These are phyloP conservation scores for Macroventuria anomochaeta DNA, from an alignment of 2,329 filamentous ascomycete species.

Conservation along the genomic window DNA sequence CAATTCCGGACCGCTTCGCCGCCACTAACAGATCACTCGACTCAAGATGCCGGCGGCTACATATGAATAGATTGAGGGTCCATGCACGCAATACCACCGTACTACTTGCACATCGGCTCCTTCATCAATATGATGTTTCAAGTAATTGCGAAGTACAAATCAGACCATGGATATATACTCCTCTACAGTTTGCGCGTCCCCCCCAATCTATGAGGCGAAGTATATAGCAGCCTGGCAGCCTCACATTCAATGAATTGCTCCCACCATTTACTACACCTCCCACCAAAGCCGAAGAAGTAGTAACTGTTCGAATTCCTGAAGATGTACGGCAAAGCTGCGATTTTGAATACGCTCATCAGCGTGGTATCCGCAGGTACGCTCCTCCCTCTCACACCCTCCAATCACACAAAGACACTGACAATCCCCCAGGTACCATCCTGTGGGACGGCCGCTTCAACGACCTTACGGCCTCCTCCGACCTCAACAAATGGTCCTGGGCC, in stretches of 20 bases:
- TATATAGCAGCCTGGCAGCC: slow-evolving; percentile 27
- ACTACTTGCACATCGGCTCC: slow-evolving; percentile 12
- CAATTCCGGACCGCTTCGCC: slow-evolving; percentile 42
- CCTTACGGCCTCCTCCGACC: slow-evolving; percentile 60
- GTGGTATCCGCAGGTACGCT: slow-evolving; percentile 40
- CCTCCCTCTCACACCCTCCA: not conserved
- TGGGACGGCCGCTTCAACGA: slow-evolving; percentile 74
- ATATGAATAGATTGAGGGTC: slow-evolving; percentile 45
- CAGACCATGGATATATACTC: slow-evolving; percentile 10
- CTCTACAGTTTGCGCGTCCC: slow-evolving; percentile 18
- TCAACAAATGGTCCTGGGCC: slow-evolving; percentile 70
- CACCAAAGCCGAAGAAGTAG: not conserved
- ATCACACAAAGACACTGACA: not conserved
- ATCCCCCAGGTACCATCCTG: slow-evolving; percentile 57
- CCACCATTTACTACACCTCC: not conserved
- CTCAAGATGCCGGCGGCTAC: slow-evolving; percentile 35
- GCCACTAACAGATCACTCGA: slow-evolving; percentile 33
- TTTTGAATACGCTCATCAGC: slow-evolving; percentile 41
- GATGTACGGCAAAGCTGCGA: slow-evolving; percentile 42
- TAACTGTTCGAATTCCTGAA: not conserved
- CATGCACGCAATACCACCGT: slow-evolving; percentile 29
- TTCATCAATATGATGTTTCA: slow-evolving; percentile 28
- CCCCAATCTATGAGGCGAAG: slow-evolving; percentile 1
- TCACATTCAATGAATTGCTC: not conserved
- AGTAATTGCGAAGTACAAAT: slow-evolving; percentile 21